Evolutionary conservation across 2,329 filamentous ascomycete genomes (phyloP).

Genomic region (Ilyonectria destructans): DNA sequence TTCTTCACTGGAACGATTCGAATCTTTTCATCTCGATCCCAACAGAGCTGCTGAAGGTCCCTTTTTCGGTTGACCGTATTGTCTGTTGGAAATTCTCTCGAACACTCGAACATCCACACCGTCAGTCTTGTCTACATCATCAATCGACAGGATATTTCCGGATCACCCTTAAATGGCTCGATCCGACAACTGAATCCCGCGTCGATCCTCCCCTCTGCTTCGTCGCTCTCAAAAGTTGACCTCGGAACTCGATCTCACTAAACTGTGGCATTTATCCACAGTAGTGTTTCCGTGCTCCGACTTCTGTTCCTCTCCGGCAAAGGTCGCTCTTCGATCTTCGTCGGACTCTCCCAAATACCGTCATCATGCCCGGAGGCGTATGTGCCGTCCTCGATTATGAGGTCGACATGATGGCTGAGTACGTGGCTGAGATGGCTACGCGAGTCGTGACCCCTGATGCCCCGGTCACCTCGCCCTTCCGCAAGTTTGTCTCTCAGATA

Average conservation of each 20-base stretch:
- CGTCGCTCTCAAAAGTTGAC: conserved; percentile 18
- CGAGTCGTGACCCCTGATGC: conserved; percentile 70
- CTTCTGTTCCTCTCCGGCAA: conserved; percentile 52
- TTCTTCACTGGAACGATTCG: conserved; percentile 1
- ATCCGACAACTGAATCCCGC: conserved; percentile 45
- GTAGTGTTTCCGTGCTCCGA: conserved; percentile 38
- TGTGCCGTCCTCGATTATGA: conserved; percentile 97
- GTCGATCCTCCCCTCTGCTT: conserved; percentile 37
- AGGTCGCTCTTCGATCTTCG: conserved; percentile 59
- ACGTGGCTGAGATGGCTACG: conserved; percentile 90
- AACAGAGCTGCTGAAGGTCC: conserved; percentile 9
- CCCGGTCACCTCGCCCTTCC: conserved; percentile 79
- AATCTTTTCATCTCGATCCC: background rate
- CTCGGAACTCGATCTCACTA: conserved; percentile 30
- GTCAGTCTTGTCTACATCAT: conserved; percentile 39
- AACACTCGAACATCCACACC: conserved; percentile 27
- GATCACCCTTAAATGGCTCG: conserved; percentile 55
- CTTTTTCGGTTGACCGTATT: conserved; percentile 10
- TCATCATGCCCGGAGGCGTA: conserved; percentile 83
- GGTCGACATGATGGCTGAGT: conserved; percentile 96
- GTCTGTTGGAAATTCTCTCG: conserved; percentile 5
- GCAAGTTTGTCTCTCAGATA: conserved; percentile 93
- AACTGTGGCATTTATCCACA: conserved; percentile 39
- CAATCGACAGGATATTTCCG: conserved; percentile 39
- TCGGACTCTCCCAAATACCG: conserved; percentile 53